Conservation (phyloP, 169 alveolate genomes). For the Perkinsus chesapeaki region DNA sequence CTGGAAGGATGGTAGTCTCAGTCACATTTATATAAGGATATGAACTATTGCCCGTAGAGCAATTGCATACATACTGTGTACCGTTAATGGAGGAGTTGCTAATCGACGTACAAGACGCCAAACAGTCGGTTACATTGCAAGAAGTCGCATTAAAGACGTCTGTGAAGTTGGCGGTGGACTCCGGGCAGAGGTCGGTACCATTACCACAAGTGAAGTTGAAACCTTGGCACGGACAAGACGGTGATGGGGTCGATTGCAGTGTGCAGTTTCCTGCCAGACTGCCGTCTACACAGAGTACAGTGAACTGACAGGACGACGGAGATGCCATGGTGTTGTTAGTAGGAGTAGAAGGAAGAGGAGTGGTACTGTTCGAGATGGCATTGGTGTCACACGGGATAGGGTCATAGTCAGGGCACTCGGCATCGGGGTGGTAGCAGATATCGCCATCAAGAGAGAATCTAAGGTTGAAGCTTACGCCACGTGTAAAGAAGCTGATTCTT, state of each 20-base stretch:
- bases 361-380: neutral
- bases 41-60: neutral
- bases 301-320: neutral
- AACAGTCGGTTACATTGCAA: neutral
- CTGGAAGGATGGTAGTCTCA: no score
- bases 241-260: neutral
- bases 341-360: no score
- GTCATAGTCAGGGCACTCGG: neutral
- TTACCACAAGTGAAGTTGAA: neutral
- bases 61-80: neutral
- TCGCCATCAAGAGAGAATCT: neutral
- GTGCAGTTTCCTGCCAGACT: neutral
- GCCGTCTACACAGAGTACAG: neutral
- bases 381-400: neutral
- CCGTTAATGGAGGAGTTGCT: neutral
- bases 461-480: neutral
- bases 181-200: neutral
- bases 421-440: neutral
- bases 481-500: neutral
- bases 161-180: neutral
- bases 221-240: neutral
- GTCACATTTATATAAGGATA: no score
- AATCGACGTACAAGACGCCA: neutral
- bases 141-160: neutral
- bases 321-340: neutral